Evolutionary conservation across 2,329 filamentous ascomycete genomes (phyloP).

Genomic region (Pseudogymnoascus sp.): DNA sequence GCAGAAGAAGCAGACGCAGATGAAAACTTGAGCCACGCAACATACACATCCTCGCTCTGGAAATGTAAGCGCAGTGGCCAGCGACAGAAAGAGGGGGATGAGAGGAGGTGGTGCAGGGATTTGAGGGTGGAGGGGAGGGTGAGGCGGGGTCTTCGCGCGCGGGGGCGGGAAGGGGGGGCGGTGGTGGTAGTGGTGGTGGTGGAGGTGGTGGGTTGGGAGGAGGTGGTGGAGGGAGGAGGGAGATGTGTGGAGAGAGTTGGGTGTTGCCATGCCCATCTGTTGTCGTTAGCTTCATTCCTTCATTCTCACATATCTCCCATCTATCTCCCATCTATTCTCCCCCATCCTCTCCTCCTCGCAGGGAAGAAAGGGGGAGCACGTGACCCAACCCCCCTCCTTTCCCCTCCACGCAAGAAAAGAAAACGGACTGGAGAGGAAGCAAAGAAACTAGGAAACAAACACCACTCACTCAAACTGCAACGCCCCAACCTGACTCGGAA

Average conservation of each 20-base stretch:
- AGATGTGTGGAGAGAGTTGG: constrained; percentile 75
- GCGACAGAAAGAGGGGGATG: constrained; percentile 66
- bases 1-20: too few relatives aligned
- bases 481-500: constrained; percentile 77
- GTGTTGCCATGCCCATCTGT: constrained; percentile 86
- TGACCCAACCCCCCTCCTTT: neutral
- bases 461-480: constrained; percentile 79
- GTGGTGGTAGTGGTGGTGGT: constrained; percentile 41
- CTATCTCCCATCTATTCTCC: neutral
- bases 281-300: neutral
- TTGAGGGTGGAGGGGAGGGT: constrained; percentile 62
- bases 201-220: constrained; percentile 41
- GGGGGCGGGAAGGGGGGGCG: constrained; percentile 29
- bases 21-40: constrained; percentile 62
- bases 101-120: constrained; percentile 72
- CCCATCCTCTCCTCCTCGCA: neutral
- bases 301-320: neutral
- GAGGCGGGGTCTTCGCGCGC: too few relatives aligned
- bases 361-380: neutral
- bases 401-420: too few relatives aligned
- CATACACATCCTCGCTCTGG: constrained; percentile 61
- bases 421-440: too few relatives aligned
- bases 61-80: constrained; percentile 82
- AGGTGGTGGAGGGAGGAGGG: constrained; percentile 50
- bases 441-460: too few relatives aligned